A percentile compares a stretch with the other conserved stretches of the same genome.
phyloP scores from a whole-genome alignment of 352 stramenopile species.

The Phytopythium boreale region DNA sequence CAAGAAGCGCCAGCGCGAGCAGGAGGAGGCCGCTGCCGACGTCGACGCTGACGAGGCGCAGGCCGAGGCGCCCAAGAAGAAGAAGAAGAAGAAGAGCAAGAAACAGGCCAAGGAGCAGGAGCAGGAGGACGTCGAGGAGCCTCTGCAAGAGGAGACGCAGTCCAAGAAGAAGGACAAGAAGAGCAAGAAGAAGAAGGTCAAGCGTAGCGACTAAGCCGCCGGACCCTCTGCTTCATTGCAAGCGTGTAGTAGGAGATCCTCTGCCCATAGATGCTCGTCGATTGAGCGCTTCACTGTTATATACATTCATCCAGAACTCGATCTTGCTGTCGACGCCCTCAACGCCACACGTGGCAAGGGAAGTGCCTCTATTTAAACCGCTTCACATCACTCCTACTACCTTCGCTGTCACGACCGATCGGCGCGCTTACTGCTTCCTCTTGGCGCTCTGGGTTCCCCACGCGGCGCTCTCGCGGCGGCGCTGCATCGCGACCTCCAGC shows the following conservation, averaged over 20 bases:
- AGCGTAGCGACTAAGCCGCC: slow-evolving; percentile 21
- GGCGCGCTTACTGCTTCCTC: background rate
- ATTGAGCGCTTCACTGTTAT: background rate
- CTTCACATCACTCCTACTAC: background rate
- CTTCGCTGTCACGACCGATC: background rate
- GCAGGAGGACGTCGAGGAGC: slow-evolving; percentile 20
- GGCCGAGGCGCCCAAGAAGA: background rate
- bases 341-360: background rate
- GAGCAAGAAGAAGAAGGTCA: slow-evolving; percentile 55
- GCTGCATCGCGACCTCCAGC: slow-evolving; percentile 60
- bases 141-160: slow-evolving; percentile 9
- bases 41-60: slow-evolving; percentile 6
- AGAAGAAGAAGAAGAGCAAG: slow-evolving; percentile 42
- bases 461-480: slow-evolving; percentile 2
- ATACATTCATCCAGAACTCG: no score
- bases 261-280: background rate
- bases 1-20: slow-evolving; percentile 1
- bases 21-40: background rate
- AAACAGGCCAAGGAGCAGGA: slow-evolving; percentile 18
- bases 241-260: background rate
- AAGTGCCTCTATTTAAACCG: background rate
- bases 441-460: background rate
- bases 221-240: background rate
- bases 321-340: background rate
- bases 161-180: slow-evolving; percentile 38